Evolutionary conservation across 176 grass and related monocot species (phyloP).

Genomic region (Oryza glaberrima): DNA sequence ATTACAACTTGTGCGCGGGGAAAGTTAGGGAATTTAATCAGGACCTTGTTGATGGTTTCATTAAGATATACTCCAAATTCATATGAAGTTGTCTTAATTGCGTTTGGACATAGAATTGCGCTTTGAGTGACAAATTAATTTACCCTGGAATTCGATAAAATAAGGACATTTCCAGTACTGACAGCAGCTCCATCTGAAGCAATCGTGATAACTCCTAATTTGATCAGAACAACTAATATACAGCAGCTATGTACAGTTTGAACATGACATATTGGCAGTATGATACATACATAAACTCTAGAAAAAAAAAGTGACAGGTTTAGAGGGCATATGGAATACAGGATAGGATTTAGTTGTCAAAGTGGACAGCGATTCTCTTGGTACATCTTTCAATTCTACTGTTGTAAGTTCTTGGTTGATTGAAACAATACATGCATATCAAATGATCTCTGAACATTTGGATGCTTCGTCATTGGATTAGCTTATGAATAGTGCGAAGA

Average conservation of each 20-base stretch:
- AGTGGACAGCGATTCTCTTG: background rate
- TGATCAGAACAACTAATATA: background rate
- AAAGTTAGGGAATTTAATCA: background rate
- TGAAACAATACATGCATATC: background rate
- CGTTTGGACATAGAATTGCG: background rate
- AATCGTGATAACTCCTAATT: background rate
- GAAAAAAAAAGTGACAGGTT: background rate
- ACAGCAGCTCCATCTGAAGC: background rate
- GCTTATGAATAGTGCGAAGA: conserved; percentile 6
- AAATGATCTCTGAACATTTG: background rate
- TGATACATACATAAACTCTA: background rate
- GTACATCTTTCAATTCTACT: background rate
- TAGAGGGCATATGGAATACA: background rate
- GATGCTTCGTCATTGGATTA: background rate
- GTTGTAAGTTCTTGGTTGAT: background rate
- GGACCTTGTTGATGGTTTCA: background rate
- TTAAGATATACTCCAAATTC: background rate
- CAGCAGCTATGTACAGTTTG: background rate
- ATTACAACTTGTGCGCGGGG: background rate
- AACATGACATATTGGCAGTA: background rate
- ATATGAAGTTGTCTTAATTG: background rate
- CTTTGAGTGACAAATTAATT: background rate
- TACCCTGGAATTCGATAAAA: background rate
- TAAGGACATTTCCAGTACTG: background rate
- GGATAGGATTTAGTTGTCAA: background rate